These are phyloP conservation scores for Ilyonectria destructans DNA, from an alignment of 2,329 filamentous ascomycete genomes.

Conservation along the genomic window DNA sequence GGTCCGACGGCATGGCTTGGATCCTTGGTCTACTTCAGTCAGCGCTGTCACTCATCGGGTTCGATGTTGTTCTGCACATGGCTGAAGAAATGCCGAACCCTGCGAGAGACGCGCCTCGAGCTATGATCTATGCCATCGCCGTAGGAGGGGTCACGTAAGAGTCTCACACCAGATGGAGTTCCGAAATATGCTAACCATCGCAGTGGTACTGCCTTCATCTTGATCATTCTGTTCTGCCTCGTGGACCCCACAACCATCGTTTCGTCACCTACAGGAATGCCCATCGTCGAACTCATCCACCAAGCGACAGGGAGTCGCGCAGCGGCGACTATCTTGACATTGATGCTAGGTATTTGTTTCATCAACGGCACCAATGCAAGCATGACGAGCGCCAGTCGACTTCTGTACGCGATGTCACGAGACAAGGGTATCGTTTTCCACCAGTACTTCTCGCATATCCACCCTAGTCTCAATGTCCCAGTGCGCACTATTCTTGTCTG, in stretches of 20 bases:
- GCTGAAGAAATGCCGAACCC: constrained; percentile 64
- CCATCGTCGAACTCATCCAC: constrained; percentile 63
- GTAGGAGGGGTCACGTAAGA: constrained; percentile 62
- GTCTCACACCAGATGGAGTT: no score
- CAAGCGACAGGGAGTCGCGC: constrained; percentile 59
- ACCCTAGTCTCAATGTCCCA: constrained; percentile 58
- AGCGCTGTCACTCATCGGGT: constrained; percentile 56
- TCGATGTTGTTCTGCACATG: constrained; percentile 63
- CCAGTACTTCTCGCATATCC: constrained; percentile 52
- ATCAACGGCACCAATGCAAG: constrained; percentile 63
- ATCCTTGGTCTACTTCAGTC: constrained; percentile 63
- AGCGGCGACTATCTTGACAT: constrained; percentile 58
- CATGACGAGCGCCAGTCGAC: constrained; percentile 60
- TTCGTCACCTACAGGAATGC: constrained; percentile 59
- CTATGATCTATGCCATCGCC: constrained; percentile 61
- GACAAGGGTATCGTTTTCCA: constrained; percentile 57
- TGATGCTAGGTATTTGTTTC: constrained; percentile 62
- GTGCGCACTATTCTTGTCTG: constrained; percentile 57
- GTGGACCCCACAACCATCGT: constrained; percentile 56
- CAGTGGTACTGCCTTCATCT: constrained; percentile 57
- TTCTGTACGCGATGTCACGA: constrained; percentile 63
- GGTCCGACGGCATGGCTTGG: constrained; percentile 65
- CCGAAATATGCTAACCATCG: not conserved
- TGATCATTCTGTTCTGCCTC: constrained; percentile 61
- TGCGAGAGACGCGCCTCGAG: constrained; percentile 57